A percentile compares a stretch with the other conserved stretches of the same genome.
Evolutionary conservation across 1,139 yeast species (phyloP).

Genomic region (Pichia sp.): DNA sequence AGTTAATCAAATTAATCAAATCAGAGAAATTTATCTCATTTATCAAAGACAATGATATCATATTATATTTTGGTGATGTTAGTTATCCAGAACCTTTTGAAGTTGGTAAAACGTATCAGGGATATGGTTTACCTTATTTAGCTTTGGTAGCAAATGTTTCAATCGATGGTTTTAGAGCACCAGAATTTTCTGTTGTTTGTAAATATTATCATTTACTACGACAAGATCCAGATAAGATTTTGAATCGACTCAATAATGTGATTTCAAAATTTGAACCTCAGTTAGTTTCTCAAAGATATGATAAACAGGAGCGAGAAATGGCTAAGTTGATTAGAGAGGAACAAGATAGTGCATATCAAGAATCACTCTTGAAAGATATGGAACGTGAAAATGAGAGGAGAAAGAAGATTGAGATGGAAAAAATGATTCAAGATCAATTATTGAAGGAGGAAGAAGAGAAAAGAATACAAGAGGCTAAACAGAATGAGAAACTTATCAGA

Average conservation of each 20-base stretch:
- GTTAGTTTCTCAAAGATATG: conserved; percentile 41
- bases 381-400: conserved; percentile 23
- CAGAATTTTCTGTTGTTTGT: conserved; percentile 48
- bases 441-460: not conserved
- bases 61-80: conserved; percentile 37
- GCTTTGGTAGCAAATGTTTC: conserved; percentile 45
- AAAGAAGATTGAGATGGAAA: conserved; percentile 14
- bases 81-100: conserved; percentile 45
- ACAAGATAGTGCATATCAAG: conserved; percentile 51
- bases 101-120: conserved; percentile 39
- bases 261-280: conserved; percentile 45
- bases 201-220: conserved; percentile 21
- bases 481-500: conserved; percentile 14
- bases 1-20: conserved; percentile 29
- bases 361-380: conserved; percentile 41
- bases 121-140: conserved; percentile 38
- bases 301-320: conserved; percentile 46
- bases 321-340: conserved; percentile 45
- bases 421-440: conserved; percentile 1
- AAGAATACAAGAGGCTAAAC: conserved; percentile 12
- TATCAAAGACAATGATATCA: conserved; percentile 33
- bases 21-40: conserved; percentile 30
- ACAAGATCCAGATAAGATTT: conserved; percentile 18
- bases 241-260: conserved; percentile 32
- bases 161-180: conserved; percentile 40